Conservation (phyloP, 2,329 filamentous ascomycete species). For the Leptographium lundbergii region DNA sequence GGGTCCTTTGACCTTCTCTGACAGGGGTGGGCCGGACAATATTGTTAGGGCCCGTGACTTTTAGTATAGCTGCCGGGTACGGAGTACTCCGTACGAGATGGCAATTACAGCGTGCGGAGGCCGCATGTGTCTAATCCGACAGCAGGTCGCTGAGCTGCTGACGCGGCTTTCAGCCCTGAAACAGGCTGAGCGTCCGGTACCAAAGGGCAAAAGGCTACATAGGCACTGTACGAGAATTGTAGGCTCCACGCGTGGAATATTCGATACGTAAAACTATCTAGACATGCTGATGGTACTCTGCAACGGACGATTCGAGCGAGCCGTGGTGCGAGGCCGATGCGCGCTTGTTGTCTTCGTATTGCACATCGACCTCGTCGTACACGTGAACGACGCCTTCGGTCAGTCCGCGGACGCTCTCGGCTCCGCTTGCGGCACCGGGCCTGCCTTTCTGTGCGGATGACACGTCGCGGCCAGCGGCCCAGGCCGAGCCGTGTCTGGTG, state of each 20-base stretch:
- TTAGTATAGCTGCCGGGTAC: no score
- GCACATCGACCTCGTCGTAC: constrained; percentile 1
- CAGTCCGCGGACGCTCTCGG: constrained; percentile 1
- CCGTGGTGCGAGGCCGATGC: background rate
- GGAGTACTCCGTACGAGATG: no score
- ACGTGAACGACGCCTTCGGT: constrained; percentile 2
- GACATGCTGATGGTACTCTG: constrained; percentile 1
- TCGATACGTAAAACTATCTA: background rate
- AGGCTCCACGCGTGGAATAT: background rate
- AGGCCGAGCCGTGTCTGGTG: background rate
- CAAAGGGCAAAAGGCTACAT: no score
- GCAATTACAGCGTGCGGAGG: no score
- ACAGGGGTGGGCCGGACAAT: no score
- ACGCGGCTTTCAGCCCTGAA: no score
- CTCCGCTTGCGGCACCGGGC: background rate
- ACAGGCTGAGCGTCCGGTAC: no score
- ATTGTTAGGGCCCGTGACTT: no score
- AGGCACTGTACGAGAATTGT: no score
- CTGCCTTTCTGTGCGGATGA: background rate
- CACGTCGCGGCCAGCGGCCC: background rate
- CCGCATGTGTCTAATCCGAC: no score
- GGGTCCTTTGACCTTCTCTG: no score
- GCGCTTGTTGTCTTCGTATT: constrained; percentile 1
- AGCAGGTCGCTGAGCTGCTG: no score
- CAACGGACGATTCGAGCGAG: background rate